These are phyloP conservation scores for Litchi chinensis DNA, from an alignment of 345 rosid genomes.

Conservation along the genomic window DNA sequence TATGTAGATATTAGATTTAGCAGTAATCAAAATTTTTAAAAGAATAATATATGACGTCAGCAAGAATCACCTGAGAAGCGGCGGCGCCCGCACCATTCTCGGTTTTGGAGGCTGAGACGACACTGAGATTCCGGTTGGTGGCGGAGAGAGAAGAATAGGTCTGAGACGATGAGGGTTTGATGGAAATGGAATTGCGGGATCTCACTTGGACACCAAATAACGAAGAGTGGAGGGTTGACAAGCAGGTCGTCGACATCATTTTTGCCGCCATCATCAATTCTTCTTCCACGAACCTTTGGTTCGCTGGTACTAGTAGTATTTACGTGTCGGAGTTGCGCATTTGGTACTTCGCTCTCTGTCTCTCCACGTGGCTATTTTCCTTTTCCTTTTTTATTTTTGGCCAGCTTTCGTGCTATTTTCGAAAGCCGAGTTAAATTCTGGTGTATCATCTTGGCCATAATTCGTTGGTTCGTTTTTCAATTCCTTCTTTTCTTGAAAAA, in stretches of 20 bases:
- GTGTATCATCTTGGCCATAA: too few species aligned
- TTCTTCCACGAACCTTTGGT: too few species aligned
- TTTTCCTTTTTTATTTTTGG: too few species aligned
- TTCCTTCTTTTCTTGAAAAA: too few species aligned
- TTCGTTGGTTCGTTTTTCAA: too few species aligned
- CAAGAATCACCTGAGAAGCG: slow-evolving; percentile 35
- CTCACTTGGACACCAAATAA: slow-evolving; percentile 15
- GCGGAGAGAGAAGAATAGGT: slow-evolving; percentile 1
- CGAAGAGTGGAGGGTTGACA: slow-evolving; percentile 15
- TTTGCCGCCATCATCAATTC: not conserved
- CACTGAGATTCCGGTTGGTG: slow-evolving; percentile 20
- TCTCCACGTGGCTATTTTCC: too few species aligned
- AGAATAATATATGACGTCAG: not conserved
- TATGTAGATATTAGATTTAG: too few species aligned
- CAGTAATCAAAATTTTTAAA: not conserved
- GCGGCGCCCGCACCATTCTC: slow-evolving; percentile 12
- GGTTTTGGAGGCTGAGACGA: slow-evolving; percentile 37
- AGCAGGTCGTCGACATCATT: slow-evolving; percentile 25
- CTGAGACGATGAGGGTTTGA: slow-evolving; percentile 11
- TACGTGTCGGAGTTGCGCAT: too few species aligned
- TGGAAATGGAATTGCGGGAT: slow-evolving; percentile 24
- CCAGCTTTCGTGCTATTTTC: too few species aligned
- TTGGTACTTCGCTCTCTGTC: too few species aligned
- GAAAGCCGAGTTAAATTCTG: too few species aligned
- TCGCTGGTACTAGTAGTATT: too few species aligned